Evolutionary conservation across 2,329 filamentous ascomycete genomes (phyloP), one percentile per base, ranked within the genome.

Genomic region (Hypoxylon sp.): DNA sequence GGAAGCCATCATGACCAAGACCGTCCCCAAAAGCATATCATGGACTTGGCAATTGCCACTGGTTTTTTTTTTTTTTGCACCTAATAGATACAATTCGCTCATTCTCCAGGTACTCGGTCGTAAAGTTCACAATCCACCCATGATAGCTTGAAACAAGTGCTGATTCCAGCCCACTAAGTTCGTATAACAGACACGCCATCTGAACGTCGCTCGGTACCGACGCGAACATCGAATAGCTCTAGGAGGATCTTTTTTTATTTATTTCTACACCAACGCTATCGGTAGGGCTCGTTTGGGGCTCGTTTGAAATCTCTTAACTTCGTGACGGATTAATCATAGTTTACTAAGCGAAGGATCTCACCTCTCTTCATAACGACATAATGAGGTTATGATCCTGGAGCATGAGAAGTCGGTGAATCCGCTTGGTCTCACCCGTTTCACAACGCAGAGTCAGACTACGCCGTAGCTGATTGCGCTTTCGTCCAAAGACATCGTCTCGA

Each of bases 271-370:
- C 14, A 44, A 69, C 42, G 35, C 53, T 26, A 48, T 26, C n/a
- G 22, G 24, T 39, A 59, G 39, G 47, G 47, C 29, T 59, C 35
- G 29, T 52, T 54, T 68, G 31, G 46, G 39, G 31, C 37, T 61
- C 47, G 19, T 17, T 48, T 46, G 52, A 42, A 11, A 29, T 2
- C n/a, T 42, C 22, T 39, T 37, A 42, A 48, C 47, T 24, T 33
- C 11, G 47, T 14, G 48, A 29, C 6, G 42, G 29, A 47, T 47
- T 13, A 24, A 47, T 11, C 19, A 29, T 11, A 11, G 14, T 26
- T 47, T 59, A 39, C 44, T 33, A 51, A 51, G 19, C 26, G 26
- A 26, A 39, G 55, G 8, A 55, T 50, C 54, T 13, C 11, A 48
- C 39, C 55, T 57, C 51, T 35, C 22, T 22, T 42, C 59, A 14